Evolutionary conservation across 2,329 filamentous ascomycete species (phyloP).

Genomic region (Neopestalotiopsis sp.): DNA sequence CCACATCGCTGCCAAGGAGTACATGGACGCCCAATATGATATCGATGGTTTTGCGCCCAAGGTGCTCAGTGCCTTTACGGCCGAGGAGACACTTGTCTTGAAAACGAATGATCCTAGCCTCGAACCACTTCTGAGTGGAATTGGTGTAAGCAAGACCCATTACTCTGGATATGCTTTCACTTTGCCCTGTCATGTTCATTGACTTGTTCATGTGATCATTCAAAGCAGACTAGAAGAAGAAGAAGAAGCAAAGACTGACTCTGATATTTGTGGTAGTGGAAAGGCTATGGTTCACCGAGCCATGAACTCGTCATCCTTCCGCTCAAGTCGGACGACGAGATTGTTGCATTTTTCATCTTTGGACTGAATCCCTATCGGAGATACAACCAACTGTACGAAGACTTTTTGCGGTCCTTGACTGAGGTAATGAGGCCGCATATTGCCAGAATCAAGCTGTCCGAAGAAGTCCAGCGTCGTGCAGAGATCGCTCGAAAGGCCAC

Average conservation of each 20-base stretch:
- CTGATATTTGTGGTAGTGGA: constrained; percentile 20
- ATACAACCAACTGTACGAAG: constrained; percentile 27
- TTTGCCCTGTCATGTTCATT: background rate
- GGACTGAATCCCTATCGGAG: constrained; percentile 31
- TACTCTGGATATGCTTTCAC: background rate
- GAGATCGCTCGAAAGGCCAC: constrained; percentile 30
- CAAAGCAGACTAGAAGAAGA: too few relatives aligned
- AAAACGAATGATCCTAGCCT: constrained; percentile 24
- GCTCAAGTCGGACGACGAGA: constrained; percentile 25
- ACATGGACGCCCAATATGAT: constrained; percentile 26
- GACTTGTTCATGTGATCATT: too few relatives aligned
- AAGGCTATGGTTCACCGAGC: constrained; percentile 24
- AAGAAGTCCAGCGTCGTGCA: constrained; percentile 30
- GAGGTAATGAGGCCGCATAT: constrained; percentile 30
- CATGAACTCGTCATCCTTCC: constrained; percentile 30
- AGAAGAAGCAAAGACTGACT: background rate
- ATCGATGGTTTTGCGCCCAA: constrained; percentile 29
- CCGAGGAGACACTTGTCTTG: constrained; percentile 25
- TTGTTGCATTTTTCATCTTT: constrained; percentile 30
- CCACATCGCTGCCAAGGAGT: constrained; percentile 24
- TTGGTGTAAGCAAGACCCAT: constrained; percentile 10
- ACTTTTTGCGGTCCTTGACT: constrained; percentile 29
- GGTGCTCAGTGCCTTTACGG: constrained; percentile 27
- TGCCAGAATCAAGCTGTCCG: constrained; percentile 27
- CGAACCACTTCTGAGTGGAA: constrained; percentile 22